These are phyloP conservation scores for Phytophthora parvispora DNA, from an alignment of 352 stramenopile genomes.

Conservation along the genomic window DNA sequence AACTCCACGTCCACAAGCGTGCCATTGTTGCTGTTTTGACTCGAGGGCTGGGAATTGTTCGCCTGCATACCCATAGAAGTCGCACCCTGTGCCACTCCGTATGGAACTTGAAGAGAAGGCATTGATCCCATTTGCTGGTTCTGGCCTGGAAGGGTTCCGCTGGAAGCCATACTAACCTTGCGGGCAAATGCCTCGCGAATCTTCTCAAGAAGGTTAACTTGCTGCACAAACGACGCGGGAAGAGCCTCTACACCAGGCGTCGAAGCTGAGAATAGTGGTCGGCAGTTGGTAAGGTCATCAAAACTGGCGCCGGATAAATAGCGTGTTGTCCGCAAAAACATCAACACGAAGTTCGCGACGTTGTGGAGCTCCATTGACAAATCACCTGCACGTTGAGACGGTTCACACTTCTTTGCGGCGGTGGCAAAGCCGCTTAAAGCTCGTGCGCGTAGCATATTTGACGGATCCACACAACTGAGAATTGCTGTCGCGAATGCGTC, in stretches of 20 bases:
- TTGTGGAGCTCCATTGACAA: constrained; percentile 76
- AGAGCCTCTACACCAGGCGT: constrained; percentile 64
- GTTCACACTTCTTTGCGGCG: constrained; percentile 62
- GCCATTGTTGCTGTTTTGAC: constrained; percentile 27
- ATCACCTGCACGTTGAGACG: constrained; percentile 52
- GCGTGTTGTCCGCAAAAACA: constrained; percentile 71
- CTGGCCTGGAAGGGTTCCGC: background rate
- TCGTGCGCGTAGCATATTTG: constrained; percentile 58
- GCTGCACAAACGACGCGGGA: constrained; percentile 78
- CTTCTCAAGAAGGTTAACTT: constrained; percentile 75
- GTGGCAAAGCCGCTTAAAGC: constrained; percentile 67
- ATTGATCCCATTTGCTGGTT: constrained; percentile 18
- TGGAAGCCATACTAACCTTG: constrained; percentile 28
- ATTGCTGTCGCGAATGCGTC: constrained; percentile 82
- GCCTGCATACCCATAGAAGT: constrained; percentile 9
- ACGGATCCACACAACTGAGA: constrained; percentile 81
- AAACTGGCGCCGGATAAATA: constrained; percentile 73
- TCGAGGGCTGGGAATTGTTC: constrained; percentile 12
- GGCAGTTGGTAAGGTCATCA: constrained; percentile 68
- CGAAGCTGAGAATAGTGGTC: constrained; percentile 54
- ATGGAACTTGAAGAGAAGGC: constrained; percentile 27
- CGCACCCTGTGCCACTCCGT: constrained; percentile 15
- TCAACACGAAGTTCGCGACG: constrained; percentile 81
- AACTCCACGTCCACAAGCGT: constrained; percentile 77
- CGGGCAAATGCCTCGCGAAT: constrained; percentile 54